phyloP scores from a whole-genome alignment of 23 red algal genomes.

The Gracilaria vermiculophylla region DNA sequence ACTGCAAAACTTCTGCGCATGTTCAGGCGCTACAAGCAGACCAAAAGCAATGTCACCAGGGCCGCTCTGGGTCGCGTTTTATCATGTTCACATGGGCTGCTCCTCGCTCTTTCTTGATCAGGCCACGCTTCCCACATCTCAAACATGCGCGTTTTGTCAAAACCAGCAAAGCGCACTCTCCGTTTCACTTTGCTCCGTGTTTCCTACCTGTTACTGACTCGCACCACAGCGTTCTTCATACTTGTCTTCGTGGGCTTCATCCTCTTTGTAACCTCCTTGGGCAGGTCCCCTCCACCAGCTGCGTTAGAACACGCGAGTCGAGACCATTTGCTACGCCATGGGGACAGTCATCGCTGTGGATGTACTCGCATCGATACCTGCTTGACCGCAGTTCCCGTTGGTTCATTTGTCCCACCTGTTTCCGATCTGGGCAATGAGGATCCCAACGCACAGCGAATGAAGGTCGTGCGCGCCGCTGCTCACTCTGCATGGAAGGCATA shows the following conservation, averaged over 20 bases:
- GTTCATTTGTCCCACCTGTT: constrained; percentile 5
- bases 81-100: no score
- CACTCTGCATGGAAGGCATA: constrained; percentile 68
- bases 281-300: background rate
- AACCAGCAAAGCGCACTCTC: background rate
- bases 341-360: background rate
- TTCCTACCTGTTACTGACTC: background rate
- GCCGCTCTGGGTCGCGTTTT: background rate
- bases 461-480: constrained; percentile 27
- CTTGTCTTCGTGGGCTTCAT: background rate
- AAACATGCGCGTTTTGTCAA: constrained; percentile 5
- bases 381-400: constrained; percentile 24
- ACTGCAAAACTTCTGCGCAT: no score
- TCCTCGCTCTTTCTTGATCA: background rate
- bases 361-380: constrained; percentile 22
- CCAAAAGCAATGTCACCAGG: constrained; percentile 19
- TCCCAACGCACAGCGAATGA: background rate
- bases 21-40: no score
- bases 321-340: background rate
- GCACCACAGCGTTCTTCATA: background rate
- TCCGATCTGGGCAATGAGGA: background rate
- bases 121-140: background rate
- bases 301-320: constrained; percentile 13
- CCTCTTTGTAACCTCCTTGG: background rate
- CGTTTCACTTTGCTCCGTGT: constrained; percentile 12